Evolutionary conservation across 306 rosid genomes (phyloP), one percentile per base, ranked within the genome.

Genomic region (Arachis hypogaea): DNA sequence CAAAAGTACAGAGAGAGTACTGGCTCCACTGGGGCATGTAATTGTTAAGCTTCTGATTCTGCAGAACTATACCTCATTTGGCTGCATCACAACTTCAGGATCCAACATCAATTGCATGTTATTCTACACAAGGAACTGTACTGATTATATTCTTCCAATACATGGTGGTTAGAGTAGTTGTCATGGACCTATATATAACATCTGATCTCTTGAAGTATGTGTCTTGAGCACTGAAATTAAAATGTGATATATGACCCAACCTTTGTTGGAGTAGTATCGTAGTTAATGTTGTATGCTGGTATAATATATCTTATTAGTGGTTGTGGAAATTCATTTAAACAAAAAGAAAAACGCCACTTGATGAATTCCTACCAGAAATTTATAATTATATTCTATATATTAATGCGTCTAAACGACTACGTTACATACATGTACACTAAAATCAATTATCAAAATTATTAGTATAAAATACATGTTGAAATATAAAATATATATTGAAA

Each of bases 181-280:
- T 40, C 70, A 54, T 73, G 66, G 59, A 43, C 76, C 49, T 51
- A 58, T 59, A 33, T 33, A 33, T 33, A 33, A 33, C 38, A 33
- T 33, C 38, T 33, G 38, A 33, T 33, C 38, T 59, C 55, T 49
- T 49, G 62, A 68, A 68, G 45, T 40, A 73, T 47, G 52, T 51
- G 45, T 56, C 12, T 12, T 9, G 18, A 36, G 38, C 59, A 45
- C 9, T 8, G 40, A 67, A 42, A 68, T 47, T 47, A 28, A 14
- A 40, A 22, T 33, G 4, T 59, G 5, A 64, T 42, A 44, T 68
- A 65, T 76, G 55, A 59, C 69, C 66, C 47, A 43, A 33, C 58
- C 18, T 82, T 18, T 63, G 29, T 69, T 57, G 54, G 64, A 78
- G 75, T 57, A 45, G 70, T 82, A 57, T 43, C 56, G 57, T 41